Conservation (phyloP, 2,329 filamentous ascomycete species). For the Talaromyces sp. region DNA sequence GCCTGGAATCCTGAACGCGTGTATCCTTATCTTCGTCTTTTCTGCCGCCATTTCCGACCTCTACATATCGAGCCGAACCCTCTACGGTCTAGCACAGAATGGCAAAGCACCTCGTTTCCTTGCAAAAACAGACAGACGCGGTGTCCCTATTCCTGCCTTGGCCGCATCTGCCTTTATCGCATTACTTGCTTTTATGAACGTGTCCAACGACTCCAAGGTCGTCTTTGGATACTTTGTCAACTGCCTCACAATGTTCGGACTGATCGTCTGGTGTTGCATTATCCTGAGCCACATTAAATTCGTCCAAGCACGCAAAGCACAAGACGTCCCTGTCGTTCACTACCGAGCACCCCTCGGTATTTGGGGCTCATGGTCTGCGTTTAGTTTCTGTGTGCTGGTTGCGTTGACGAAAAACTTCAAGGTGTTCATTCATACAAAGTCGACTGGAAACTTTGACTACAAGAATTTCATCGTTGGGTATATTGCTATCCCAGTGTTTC, state of each 20-base stretch:
- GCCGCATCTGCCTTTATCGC: constrained; percentile 58
- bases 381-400: constrained; percentile 67
- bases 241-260: constrained; percentile 60
- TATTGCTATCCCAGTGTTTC: constrained; percentile 69
- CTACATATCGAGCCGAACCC: constrained; percentile 70
- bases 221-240: constrained; percentile 64
- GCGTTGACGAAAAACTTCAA: constrained; percentile 76
- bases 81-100: constrained; percentile 67
- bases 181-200: constrained; percentile 65
- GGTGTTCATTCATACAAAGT: constrained; percentile 54
- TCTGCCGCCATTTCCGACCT: constrained; percentile 72
- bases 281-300: constrained; percentile 64
- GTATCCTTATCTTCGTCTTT: constrained; percentile 70
- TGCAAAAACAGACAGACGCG: constrained; percentile 63
- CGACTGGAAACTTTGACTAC: constrained; percentile 58
- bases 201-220: constrained; percentile 51
- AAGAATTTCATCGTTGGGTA: constrained; percentile 73
- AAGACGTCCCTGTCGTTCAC: constrained; percentile 56
- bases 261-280: constrained; percentile 65
- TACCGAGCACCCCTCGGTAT: constrained; percentile 68
- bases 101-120: constrained; percentile 68
- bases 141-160: constrained; percentile 66
- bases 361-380: constrained; percentile 62
- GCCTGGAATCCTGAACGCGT: constrained; percentile 66
- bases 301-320: constrained; percentile 57